Base-by-base conservation (phyloP, 148 eudicot genomes). In the Limonium bicolor region DNA sequence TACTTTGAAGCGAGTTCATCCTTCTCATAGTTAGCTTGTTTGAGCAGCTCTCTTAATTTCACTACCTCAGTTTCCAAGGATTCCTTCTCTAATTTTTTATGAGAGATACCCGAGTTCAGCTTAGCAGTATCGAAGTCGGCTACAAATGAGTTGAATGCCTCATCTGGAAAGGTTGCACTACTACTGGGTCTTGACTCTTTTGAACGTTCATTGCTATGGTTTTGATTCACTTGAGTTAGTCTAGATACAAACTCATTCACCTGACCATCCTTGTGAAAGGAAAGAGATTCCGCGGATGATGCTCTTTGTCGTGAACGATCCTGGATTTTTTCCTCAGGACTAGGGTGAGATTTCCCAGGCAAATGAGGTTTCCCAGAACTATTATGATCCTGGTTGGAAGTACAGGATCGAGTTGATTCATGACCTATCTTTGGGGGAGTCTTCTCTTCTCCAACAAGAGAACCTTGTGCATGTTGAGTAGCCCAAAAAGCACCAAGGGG, bases 401-500 rank as follows among this genome's bases (percentile, higher is more conserved):
- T 48, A 4, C 19, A 29, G 30, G 23, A 32, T 42, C 27, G 47
- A 16, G 61, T 21, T 15, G 59, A 6, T 27, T 72, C 77, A 37
- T 77, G 78, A 51, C 72, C 83, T 29, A 56, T 73, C 46, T 51
- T 80, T 14, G 74, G 70, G 13, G 51, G 71, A 44, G 38, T 56
- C 41, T 54, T 72, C n/a, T 64, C 81, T 26, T 72, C 86, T 2
- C 28, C 47, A 46, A 36, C 56, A 48, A 47, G 29, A 14, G 86
- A 64, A 21, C 68, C 82, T 51, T 65, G 71, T 5, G 93, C 90
- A 61, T 81, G 86, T 61, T 82, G 77, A 28, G 86, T 73, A 26
- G 77, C 55, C 99, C 99, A 92, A 64, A 92, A 85, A 40, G 94
- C 85, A 55, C 99, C 99, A 10, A 80, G 13, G 9, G 84, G 53